Evolutionary conservation across 73 alveolate species (phyloP).

Genomic region (Strombidium stylifer): DNA sequence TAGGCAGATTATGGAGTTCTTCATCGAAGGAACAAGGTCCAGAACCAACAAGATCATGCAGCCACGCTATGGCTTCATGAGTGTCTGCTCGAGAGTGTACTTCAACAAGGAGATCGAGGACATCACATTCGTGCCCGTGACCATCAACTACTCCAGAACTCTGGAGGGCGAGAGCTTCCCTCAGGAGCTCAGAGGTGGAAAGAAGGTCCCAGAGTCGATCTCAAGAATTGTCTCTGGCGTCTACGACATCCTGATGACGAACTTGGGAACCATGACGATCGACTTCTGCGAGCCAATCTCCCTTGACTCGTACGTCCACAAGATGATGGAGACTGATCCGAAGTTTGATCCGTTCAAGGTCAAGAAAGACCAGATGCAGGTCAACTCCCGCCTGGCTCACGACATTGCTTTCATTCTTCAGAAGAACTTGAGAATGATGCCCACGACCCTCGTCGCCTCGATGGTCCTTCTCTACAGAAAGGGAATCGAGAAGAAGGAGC

Average conservation of each 20-base stretch:
- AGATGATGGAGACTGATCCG: constrained; percentile 25
- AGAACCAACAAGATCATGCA: constrained; percentile 80
- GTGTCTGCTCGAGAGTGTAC: constrained; percentile 64
- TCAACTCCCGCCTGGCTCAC: constrained; percentile 52
- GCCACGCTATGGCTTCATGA: constrained; percentile 78
- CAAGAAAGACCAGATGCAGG: constrained; percentile 40
- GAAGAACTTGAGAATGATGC: constrained; percentile 61
- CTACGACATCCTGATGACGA: constrained; percentile 61
- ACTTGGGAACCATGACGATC: constrained; percentile 80
- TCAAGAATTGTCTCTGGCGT: constrained; percentile 74
- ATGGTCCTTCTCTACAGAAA: constrained; percentile 76
- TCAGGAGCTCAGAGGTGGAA: constrained; percentile 83
- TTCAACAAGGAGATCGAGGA: constrained; percentile 69
- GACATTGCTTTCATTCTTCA: constrained; percentile 42
- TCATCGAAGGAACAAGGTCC: constrained; percentile 88
- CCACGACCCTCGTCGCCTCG: constrained; percentile 81
- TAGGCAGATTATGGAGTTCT: constrained; percentile 69
- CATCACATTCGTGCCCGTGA: constrained; percentile 78
- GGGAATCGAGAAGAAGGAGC: constrained; percentile 84
- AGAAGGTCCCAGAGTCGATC: constrained; percentile 86
- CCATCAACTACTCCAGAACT: constrained; percentile 88
- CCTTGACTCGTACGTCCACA: constrained; percentile 30
- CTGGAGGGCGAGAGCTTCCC: constrained; percentile 95
- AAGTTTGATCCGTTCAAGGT: constrained; percentile 37
- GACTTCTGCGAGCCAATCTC: constrained; percentile 74